A percentile compares a stretch with the other conserved stretches of the same genome.
Conservation (phyloP, 345 rosid genomes). For the Heritiera littoralis region DNA sequence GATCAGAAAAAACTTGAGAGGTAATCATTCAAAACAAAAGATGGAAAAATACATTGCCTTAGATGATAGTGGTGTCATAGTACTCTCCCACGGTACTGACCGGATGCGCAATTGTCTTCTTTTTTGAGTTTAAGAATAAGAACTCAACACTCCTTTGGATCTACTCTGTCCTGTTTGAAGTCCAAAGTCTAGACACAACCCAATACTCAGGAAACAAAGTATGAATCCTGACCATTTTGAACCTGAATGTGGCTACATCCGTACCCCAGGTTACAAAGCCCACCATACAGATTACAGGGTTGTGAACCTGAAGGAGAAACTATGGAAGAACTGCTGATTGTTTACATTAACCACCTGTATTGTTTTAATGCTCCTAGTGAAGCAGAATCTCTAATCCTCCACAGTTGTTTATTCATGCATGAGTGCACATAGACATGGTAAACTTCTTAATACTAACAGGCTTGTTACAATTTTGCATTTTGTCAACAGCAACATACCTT, state of each 20-base stretch:
- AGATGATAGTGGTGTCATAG: no score
- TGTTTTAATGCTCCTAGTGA: background rate
- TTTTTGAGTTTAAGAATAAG: no score
- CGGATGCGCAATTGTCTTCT: no score
- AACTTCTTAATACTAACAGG: background rate
- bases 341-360: background rate
- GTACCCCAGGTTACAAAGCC: no score
- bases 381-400: background rate
- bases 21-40: no score
- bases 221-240: background rate
- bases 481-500: background rate
- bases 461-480: background rate
- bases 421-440: background rate
- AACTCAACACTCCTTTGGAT: no score
- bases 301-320: background rate
- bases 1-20: no score
- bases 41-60: no score
- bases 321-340: background rate
- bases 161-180: no score
- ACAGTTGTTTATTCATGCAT: background rate
- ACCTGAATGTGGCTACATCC: no score
- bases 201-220: background rate
- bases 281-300: background rate
- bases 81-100: no score
- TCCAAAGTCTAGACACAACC: background rate